Evolutionary conservation across 257 asterid species (phyloP), one percentile per base, ranked within the genome.

Genomic region (Nicotiana tomentosiformis): DNA sequence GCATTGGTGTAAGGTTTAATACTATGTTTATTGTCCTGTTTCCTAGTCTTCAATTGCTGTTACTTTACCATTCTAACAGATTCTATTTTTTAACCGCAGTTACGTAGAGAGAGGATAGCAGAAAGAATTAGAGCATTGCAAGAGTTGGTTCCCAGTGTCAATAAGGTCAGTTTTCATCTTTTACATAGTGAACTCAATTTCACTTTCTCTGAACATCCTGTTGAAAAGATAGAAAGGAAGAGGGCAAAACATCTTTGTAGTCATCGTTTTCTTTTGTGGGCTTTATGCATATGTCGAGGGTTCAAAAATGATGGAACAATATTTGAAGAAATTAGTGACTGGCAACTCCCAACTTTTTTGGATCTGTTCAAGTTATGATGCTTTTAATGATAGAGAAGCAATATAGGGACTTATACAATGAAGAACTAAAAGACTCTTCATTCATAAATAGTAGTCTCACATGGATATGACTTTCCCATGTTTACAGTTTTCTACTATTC

Each of bases 51-150:
- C 10, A 7, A 62, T 76, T 51, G 65, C 29, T 29, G 80, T 29
- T 76, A 51, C 46, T 29, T 76, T 29, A 29, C 65, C 29, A 53
- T 49, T 74, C 62, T 76, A 51, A 51, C 80, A 14, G 46, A 51
- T 51, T 67, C 81, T 85, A 16, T 79, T 82, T 55, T 80, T 55
- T 58, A 33, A 5, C 60, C 51, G 53, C 89, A 97, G 99, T 83
- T 97, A 89, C 96, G 99, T 61, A 89, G 99, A 86, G 99, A 97
- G 85, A 93, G 96, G 82, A 97, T 97, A 87, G 97, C 98, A 5
- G 99, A 97, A 90, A 90, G 97, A 86, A 92, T 97, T 78, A 92
- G 98, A 87, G 98, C 99, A 56, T 88, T 97, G 92, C 99, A 97
- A 83, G 99, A 97, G 74, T 85, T 94, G 87, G 98, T 97, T 90